Base-by-base conservation (phyloP, 192 early-diverging fungal species). In the Entomortierella lignicola region DNA sequence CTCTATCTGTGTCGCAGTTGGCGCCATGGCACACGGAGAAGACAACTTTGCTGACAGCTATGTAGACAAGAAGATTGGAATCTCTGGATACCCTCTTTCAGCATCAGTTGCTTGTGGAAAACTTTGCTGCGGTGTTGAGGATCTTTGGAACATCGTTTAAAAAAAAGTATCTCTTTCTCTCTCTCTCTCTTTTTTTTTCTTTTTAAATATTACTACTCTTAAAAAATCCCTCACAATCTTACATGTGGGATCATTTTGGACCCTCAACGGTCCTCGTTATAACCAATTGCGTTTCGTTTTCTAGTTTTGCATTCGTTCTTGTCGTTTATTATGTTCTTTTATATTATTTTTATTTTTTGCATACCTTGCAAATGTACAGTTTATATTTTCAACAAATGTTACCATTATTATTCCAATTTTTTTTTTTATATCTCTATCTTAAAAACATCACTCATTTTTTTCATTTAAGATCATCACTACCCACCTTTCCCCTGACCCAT, bases 21-120 rank as follows among this genome's bases (percentile, higher is more conserved):
- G 98, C 32, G 95, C 98, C 7, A 92, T 99, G 91, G 94, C 98
- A 26, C 98, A 97, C 72, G 98, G 98, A 34, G 84, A 85, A 47
- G 98, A 99, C 71, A 88, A 95, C 82, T 99, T 96, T 90, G 97
- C 95, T 10, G 97, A 98, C 72, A 85, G 90, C 23, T 94, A 96
- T 77, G 93, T 98, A 27, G 97, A 99, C 81, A 95, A 97, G 68
- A 99, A 99, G 86, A 96, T 99, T 62, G 93, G 96, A 48, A 92
- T 99, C 32, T 96, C 95, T 2, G 95, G 98, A 80, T 99, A 98
- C 82, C 94, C 97, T 8, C 85, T 99, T 44, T 96, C 95, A 37
- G 98, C 98, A 18, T 94, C 94, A 2, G 96, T 98, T n/a, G 96
- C 98, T 0, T 98, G 96, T 71, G 94, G 94, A 43, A 99, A 99